phyloP scores from a whole-genome alignment of 1,284 basidiomycete genomes.

The Ganoderma sp. region DNA sequence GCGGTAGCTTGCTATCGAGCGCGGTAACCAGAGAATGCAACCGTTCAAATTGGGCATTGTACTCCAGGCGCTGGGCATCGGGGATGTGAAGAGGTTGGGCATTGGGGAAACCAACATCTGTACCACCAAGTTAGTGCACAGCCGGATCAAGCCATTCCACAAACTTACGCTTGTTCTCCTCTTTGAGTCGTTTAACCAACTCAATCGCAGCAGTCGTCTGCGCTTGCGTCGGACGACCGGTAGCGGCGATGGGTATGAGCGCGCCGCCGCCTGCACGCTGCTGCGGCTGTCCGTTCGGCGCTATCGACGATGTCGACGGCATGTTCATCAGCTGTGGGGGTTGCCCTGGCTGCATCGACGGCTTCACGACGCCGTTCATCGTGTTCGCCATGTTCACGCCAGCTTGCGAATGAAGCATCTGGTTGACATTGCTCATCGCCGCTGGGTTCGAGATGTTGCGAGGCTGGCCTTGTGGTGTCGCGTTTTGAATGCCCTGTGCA shows the following conservation, averaged over 20 bases:
- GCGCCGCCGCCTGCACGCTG: conserved; percentile 2
- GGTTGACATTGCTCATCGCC: conserved; percentile 15
- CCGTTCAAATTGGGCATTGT: conserved; percentile 55
- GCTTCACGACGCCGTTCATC: conserved; percentile 1
- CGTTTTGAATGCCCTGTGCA: conserved; percentile 27
- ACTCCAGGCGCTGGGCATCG: conserved; percentile 58
- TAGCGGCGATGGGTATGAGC: neutral
- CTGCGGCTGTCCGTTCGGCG: conserved; percentile 17
- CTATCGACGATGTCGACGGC: conserved; percentile 11
- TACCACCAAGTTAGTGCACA: neutral
- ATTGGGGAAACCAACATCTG: neutral
- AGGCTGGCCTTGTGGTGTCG: conserved; percentile 20
- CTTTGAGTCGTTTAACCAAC: conserved; percentile 43
- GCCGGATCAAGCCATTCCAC: neutral
- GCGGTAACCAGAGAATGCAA: conserved; percentile 51
- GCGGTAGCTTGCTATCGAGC: conserved; percentile 55
- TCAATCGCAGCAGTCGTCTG: conserved; percentile 29
- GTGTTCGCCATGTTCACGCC: conserved; percentile 18
- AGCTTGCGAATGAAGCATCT: conserved; percentile 17
- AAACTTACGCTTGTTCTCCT: conserved; percentile 28
- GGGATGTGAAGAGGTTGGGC: conserved; percentile 42
- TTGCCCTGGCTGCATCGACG: conserved; percentile 1
- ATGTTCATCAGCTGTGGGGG: conserved; percentile 3
- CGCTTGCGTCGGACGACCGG: neutral
- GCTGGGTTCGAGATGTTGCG: conserved; percentile 20